phyloP scores from a whole-genome alignment of 1,284 basidiomycete species.

The Tilletia caries region DNA sequence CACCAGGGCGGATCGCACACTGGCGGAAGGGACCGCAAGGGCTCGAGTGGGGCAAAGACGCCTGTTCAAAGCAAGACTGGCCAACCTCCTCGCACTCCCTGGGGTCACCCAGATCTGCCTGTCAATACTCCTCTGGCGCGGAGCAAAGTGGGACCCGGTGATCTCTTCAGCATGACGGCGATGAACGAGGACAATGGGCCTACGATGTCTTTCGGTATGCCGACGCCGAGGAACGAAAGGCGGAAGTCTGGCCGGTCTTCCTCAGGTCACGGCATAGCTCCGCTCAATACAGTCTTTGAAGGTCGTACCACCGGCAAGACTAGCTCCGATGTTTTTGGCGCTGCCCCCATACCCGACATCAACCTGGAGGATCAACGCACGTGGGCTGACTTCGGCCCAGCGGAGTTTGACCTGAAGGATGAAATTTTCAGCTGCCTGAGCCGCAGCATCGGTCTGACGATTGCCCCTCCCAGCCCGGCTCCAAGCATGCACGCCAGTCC shows the following conservation, averaged over 20 bases:
- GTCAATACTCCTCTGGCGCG: slow-evolving; percentile 41
- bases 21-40: background rate
- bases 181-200: slow-evolving; percentile 27
- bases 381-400: slow-evolving; percentile 40
- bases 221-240: slow-evolving; percentile 10
- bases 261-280: background rate
- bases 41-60: slow-evolving; percentile 24
- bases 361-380: slow-evolving; percentile 9
- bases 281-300: slow-evolving; percentile 11
- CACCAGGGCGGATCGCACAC: background rate
- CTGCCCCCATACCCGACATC: background rate
- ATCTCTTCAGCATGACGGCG: slow-evolving; percentile 59
- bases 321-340: slow-evolving; percentile 9
- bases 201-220: slow-evolving; percentile 18
- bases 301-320: slow-evolving; percentile 1
- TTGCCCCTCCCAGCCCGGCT: slow-evolving; percentile 20
- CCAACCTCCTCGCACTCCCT: slow-evolving; percentile 27
- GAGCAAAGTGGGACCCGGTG: slow-evolving; percentile 56
- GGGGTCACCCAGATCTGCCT: slow-evolving; percentile 44
- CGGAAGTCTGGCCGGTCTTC: slow-evolving; percentile 3
- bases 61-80: slow-evolving; percentile 21
- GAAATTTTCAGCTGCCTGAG: slow-evolving; percentile 97
- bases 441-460: slow-evolving; percentile 84
- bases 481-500: slow-evolving; percentile 51
- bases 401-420: slow-evolving; percentile 81